Base-by-base conservation (phyloP, 805 yeast genomes). In the Monosporozyma aerobia region DNA sequence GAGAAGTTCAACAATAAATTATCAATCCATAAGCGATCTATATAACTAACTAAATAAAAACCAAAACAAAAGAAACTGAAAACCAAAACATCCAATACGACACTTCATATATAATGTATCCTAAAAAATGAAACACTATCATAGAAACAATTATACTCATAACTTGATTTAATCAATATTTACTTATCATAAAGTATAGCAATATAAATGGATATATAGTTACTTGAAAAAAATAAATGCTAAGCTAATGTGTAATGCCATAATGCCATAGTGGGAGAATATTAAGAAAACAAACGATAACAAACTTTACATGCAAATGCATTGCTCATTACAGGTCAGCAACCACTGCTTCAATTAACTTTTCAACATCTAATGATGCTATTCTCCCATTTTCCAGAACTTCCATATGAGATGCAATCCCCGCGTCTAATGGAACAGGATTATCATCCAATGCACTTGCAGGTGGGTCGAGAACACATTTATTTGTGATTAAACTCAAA, bases 361-460 rank as follows among this genome's bases (percentile, higher is more conserved):
- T 69, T 67, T 88, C 83, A 33, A 92, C 90, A 67, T 92, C 97
- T 48, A 75, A 65, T 0, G 97, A 86, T 0, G 97, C 97, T 53
- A 72, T 78, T 47, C 77, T 75, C 11, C 96, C 97, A 49, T 82
- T 82, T 59, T 85, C 89, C 51, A 92, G 73, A 0, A 92, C 99
- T 70, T 92, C 99, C n/a, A 75, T 85, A 66, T 92, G 98, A 52
- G 83, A 83, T 7, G 98, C 97, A 75, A 82, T 85, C 16, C 95
- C 95, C 33, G 77, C 77, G 51, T 81, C 80, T 60, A 83, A 63
- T 1, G 82, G 73, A 22, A 67, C 68, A 8, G 82, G 80, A 33
- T 74, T 70, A 43, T 74, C 77, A 27, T 78, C 86, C 47, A 78
- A 68, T 0, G 84, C 89, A 63, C 83, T 77, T 6, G 85, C 81